A percentile compares a stretch with the other conserved stretches of the same genome.
Conservation (phyloP, 176 grass and related monocot species). For the Eleusine coracana region DNA sequence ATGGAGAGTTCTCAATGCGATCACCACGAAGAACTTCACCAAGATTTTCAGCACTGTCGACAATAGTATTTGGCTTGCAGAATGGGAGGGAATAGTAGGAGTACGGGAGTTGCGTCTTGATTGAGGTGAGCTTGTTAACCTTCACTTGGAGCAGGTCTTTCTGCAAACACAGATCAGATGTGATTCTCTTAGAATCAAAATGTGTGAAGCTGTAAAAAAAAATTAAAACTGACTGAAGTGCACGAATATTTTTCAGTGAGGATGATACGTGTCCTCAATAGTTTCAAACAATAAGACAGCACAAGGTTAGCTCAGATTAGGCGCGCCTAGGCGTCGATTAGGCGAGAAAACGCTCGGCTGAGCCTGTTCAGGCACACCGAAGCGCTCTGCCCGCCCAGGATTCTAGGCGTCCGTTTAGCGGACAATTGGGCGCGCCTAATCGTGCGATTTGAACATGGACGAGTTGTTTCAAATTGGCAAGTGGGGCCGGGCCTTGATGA, state of each 20-base stretch:
- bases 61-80: constrained; percentile 68
- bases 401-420: too few species aligned
- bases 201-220: not conserved
- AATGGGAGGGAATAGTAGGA: constrained; percentile 91
- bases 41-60: constrained; percentile 87
- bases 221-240: not conserved
- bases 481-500: too few species aligned
- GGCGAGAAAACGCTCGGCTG: too few species aligned
- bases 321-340: too few species aligned
- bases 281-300: not conserved
- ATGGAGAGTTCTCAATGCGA: constrained; percentile 86
- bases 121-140: constrained; percentile 90
- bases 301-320: not conserved
- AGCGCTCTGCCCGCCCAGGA: too few species aligned
- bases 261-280: not conserved
- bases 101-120: constrained; percentile 90
- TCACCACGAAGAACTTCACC: constrained; percentile 93
- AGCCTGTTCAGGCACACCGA: too few species aligned
- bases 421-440: too few species aligned
- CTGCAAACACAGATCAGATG: constrained; percentile 41
- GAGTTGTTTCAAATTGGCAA: too few species aligned
- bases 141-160: constrained; percentile 70
- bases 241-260: not conserved
- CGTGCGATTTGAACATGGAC: too few species aligned
- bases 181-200: not conserved